Base-by-base conservation (phyloP, 331 rosid species). In the Dryas integrifolia region DNA sequence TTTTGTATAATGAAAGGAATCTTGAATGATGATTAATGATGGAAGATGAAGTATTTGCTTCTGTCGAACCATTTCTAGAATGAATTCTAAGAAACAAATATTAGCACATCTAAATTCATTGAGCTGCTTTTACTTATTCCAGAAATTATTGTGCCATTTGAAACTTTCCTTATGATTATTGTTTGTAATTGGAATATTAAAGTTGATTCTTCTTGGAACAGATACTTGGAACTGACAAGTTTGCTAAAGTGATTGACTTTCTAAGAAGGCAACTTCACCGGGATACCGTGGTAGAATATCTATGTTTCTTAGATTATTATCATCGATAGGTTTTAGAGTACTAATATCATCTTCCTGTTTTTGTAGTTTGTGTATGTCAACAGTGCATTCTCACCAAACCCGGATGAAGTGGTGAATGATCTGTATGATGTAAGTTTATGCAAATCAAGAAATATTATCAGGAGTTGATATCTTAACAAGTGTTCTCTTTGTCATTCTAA, bases 321-420 rank as follows among this genome's bases (percentile, higher is more conserved):
- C 15, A 7, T 15, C 3, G 13, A 7, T 24, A 21, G 72, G 49
- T 35, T 64, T 67, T 35, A 52, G 65, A 47, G 15, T 58, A 56
- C 81, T 75, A 35, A 72, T 66, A 10, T 43, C 9, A 58, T 69
- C 44, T 55, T 72, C 43, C 9, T 69, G 53, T 24, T 69, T 82
- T 84, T 78, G 84, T 82, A 92, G 98, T 92, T 92, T 86, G 96
- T 92, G 63, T 92, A 86, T 39, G 86, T 90, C 81, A 90, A 92
- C 70, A 88, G 98, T 67, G 95, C 96, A 61, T 90, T 90, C 88
- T 90, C 98, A 10, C 96, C 96, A 1, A 90, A 81, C 81, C 96
- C 98, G 30, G 96, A 92, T 75, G 98, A 85, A 78, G 70, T 80
- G 51, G 92, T 92, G 67, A 81, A 82, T 60, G 98, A 92, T 82